Evolutionary conservation across 2,329 filamentous ascomycete genomes (phyloP).

Genomic region (Fusarium poae): DNA sequence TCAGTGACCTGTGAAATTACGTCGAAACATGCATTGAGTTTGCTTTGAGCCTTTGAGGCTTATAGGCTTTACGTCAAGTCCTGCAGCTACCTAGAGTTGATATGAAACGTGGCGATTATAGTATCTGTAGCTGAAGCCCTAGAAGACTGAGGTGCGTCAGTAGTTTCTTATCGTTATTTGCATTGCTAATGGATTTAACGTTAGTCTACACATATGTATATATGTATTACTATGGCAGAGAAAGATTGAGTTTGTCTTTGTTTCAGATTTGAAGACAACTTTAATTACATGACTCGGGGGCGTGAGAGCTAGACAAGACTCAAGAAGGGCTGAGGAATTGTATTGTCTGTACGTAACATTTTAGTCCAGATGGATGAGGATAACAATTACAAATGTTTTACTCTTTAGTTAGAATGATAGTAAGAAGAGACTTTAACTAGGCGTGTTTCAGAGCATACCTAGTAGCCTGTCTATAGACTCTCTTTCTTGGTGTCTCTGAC

Average conservation of each 20-base stretch:
- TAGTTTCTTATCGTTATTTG: background rate
- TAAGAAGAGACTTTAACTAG: background rate
- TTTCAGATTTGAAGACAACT: constrained; percentile 25
- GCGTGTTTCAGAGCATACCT: background rate
- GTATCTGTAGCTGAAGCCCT: constrained; percentile 2
- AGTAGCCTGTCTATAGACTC: background rate
- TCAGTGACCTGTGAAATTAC: background rate
- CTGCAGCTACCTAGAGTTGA: constrained; percentile 10
- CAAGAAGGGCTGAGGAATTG: background rate
- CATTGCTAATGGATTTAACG: background rate
- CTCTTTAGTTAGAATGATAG: too few relatives aligned
- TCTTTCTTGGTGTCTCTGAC: background rate
- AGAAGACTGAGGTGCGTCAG: constrained; percentile 6
- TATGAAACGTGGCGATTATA: constrained; percentile 11
- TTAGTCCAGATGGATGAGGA: background rate
- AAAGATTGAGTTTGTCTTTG: constrained; percentile 33
- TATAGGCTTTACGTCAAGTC: constrained; percentile 1
- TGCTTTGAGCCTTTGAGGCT: constrained; percentile 17
- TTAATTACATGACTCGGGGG: constrained; percentile 19
- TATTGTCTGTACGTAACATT: background rate
- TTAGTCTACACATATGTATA: too few relatives aligned
- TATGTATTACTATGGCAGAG: background rate
- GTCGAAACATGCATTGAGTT: constrained; percentile 25
- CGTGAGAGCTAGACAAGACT: background rate
- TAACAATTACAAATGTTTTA: background rate